Base-by-base conservation (phyloP, 345 rosid species). In the Bruguiera parviflora region DNA sequence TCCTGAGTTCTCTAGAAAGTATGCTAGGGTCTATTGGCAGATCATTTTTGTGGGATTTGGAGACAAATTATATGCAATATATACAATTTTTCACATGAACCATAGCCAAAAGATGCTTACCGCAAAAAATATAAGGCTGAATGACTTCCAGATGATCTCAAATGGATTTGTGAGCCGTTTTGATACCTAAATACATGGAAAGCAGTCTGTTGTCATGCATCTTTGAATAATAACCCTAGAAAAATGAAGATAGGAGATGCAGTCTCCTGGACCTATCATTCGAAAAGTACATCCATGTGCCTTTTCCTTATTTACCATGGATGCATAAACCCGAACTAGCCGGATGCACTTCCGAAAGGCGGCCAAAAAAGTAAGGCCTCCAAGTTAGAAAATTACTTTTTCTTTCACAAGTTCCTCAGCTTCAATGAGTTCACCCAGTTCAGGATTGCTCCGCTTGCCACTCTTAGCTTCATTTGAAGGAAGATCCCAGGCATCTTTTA, bases 401-500 rank as follows among this genome's bases (percentile, higher is more conserved):
- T 87, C 90, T 79, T 94, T 95, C 57, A 95, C 89, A 71, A 95
- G 99, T 71, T 89, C 97, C 75, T 95, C 96, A 59, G 97, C 99
- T 90, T 90, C 96, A 32, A 75, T 84, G 43, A 80, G 89, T 74
- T 95, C 99, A 71, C 82, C 97, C 22, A 90, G 96, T 73, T 82
- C 96, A 27, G 84, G 77, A 70, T 90, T 73, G 46, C 67, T 78
- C 71, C 81, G 75, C 28, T 79, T 85, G 68, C 92, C 90, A 67
- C 63, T 78, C 83, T 84, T 87, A 57, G 68, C 80, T 24, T 63
- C 84, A 10, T 70, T 79, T 21, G 89, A 75, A 25, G 96, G 97
- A 81, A 91, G 84, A 71, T 87, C 87, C 97, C 99, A 95, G 51
- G 99, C 96, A 76, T 92, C 97, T 83, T 95, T 95, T 76, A 95